phyloP scores from a whole-genome alignment of 2,329 filamentous ascomycete species.

The Parascedosporium putredinis region DNA sequence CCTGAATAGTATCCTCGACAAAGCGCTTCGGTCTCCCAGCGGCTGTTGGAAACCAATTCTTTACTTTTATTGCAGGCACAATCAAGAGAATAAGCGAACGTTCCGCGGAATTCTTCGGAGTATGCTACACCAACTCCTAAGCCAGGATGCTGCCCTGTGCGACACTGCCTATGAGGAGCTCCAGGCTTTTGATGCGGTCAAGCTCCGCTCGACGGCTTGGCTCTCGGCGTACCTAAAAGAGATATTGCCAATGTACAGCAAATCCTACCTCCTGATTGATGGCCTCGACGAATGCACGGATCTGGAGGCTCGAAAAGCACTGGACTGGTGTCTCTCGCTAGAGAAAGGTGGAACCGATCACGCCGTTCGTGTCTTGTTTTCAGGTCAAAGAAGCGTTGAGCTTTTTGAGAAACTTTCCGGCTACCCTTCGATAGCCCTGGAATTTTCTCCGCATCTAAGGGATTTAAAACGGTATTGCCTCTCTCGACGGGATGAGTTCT shows the following conservation, averaged over 20 bases:
- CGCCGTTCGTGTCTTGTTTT: background rate
- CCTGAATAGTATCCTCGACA: background rate
- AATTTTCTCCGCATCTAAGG: background rate
- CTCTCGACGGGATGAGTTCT: background rate
- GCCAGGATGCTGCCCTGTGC: background rate
- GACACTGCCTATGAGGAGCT: background rate
- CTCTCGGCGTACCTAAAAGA: background rate
- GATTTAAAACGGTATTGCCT: background rate
- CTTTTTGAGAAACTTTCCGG: background rate
- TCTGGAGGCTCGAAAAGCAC: background rate
- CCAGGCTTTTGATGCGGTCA: background rate
- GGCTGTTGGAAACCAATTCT: background rate
- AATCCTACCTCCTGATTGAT: background rate
- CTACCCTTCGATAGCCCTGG: background rate
- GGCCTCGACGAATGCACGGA: background rate
- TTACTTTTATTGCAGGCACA: background rate
- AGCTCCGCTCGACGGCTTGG: background rate
- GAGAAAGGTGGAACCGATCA: background rate
- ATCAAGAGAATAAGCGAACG: background rate
- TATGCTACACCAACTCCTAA: background rate
- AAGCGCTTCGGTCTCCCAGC: no score
- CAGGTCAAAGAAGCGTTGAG: background rate
- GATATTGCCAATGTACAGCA: background rate
- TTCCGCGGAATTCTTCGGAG: background rate
- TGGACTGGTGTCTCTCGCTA: background rate